Evolutionary conservation across 1,284 basidiomycete species (phyloP), one percentile per base, ranked within the genome.

Genomic region (Pseudozyma flocculosa): DNA sequence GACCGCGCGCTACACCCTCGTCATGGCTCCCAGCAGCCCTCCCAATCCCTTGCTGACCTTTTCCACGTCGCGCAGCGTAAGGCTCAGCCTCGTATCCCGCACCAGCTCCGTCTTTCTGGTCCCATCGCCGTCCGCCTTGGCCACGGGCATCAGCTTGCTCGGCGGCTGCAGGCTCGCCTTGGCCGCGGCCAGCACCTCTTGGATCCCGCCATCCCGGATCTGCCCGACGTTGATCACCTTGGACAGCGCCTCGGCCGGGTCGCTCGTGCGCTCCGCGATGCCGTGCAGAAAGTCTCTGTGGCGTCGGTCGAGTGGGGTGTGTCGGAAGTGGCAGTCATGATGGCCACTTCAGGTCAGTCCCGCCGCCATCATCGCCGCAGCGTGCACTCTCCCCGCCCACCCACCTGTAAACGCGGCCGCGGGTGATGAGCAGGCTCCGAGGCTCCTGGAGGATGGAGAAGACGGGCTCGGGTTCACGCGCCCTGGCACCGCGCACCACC

Each of bases 31-130:
- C 54, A 65, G 61, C 59, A 69, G 60, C 13, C 48, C 55, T 29
- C 54, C 57, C 11, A 71, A 61, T 2, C 69, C 72, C 53, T 70
- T 70, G 48, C 66, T 65, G 18, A 76, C 75, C 34, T 61, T 68
- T 34, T 76, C 69, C 0, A 92, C 88, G 71, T 89, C 88, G 43
- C 92, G 83, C 78, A 90, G 95, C 1, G 92, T 95, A 70, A 95
- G 78, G 78, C 90, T 94, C 49, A 88, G 84, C 70, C 92, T 80
- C 26, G 83, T 83, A 8, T 80, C 80, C 60, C 92, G 76, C 41
- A 15, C 23, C 39, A 5, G 46, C 40, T 22, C n/a, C 40, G 7
- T 40, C 19, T 17, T 21, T 29, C 21, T 26, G 19, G 14, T 32
- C 23, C 8, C 75, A 17, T 82, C 83, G 15, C 84, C 84, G 23